Percentiles rank a stretch among this genome's conserved stretches.
These are phyloP conservation scores for Chondrus crispus DNA, from an alignment of 23 red algal species.

Conservation along the genomic window DNA sequence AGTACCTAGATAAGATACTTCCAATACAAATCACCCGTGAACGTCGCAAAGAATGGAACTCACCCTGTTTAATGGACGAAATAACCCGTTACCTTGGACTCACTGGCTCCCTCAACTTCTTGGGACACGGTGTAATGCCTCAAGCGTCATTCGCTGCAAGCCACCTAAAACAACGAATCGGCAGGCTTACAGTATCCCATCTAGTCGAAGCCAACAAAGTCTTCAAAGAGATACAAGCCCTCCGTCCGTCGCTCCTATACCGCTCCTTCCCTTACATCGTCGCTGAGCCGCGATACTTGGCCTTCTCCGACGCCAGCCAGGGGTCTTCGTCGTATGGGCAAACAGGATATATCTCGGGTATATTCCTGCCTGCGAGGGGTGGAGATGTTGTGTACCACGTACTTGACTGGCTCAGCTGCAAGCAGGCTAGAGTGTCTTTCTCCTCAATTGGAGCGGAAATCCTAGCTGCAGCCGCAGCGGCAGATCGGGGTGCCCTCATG, in stretches of 20 bases:
- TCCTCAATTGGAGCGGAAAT: slow-evolving; percentile 13
- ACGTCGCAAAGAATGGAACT: background rate
- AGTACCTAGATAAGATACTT: slow-evolving; percentile 8
- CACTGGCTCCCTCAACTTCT: slow-evolving; percentile 23
- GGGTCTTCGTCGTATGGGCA: background rate
- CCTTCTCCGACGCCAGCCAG: background rate
- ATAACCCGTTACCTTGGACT: background rate
- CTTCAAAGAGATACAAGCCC: background rate
- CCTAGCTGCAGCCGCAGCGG: background rate
- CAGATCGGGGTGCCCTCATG: background rate
- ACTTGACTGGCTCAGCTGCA: background rate
- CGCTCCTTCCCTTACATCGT: background rate
- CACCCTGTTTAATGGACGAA: background rate
- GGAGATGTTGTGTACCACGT: background rate
- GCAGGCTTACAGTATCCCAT: background rate
- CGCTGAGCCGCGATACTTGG: background rate
- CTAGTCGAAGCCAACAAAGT: slow-evolving; percentile 12
- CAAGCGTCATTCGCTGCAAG: slow-evolving; percentile 46
- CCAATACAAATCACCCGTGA: background rate
- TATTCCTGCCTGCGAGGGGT: slow-evolving; percentile 24
- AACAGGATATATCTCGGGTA: background rate
- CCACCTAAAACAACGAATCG: slow-evolving; percentile 16
- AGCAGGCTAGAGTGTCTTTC: background rate
- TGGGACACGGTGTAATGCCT: slow-evolving; percentile 14
- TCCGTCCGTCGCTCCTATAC: background rate